These are phyloP conservation scores for Pseudogymnoascus sp. DNA, from an alignment of 2,329 filamentous ascomycete genomes.

Conservation along the genomic window DNA sequence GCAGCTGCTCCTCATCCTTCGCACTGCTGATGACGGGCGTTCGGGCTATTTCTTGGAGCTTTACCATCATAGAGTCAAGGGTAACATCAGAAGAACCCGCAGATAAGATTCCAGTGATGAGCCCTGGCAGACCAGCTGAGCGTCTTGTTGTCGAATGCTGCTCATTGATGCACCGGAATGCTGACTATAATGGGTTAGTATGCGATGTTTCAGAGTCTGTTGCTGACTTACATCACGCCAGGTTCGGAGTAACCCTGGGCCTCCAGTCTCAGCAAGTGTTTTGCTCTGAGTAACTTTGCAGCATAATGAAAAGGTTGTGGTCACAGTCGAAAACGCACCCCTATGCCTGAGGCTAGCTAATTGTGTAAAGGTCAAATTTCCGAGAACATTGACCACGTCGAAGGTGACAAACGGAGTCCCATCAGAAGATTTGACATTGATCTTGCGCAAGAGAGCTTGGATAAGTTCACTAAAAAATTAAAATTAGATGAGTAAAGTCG, in stretches of 20 bases:
- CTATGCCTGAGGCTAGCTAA: conserved; percentile 77
- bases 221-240: conserved; percentile 62
- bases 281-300: conserved; percentile 58
- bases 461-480: conserved; percentile 56
- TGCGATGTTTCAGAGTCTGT: not conserved
- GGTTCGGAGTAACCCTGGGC: conserved; percentile 37
- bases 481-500: not conserved
- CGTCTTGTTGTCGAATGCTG: conserved; percentile 79
- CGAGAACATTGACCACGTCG: conserved; percentile 57
- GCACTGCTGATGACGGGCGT: conserved; percentile 45
- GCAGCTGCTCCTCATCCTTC: conserved; percentile 59
- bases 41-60: conserved; percentile 53
- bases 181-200: conserved; percentile 38
- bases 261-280: conserved; percentile 29
- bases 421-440: conserved; percentile 39
- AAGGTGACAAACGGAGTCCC: conserved; percentile 40
- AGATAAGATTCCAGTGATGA: conserved; percentile 74
- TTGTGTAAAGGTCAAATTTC: conserved; percentile 71
- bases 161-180: conserved; percentile 61
- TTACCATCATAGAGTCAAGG: conserved; percentile 56
- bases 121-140: conserved; percentile 83
- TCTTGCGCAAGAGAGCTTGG: conserved; percentile 50
- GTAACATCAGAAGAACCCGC: conserved; percentile 53
- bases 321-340: conserved; percentile 88
- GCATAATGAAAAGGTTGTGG: conserved; percentile 75